phyloP scores from a whole-genome alignment of 495 filamentous ascomycete genomes.

The Articulospora tetracladia region DNA sequence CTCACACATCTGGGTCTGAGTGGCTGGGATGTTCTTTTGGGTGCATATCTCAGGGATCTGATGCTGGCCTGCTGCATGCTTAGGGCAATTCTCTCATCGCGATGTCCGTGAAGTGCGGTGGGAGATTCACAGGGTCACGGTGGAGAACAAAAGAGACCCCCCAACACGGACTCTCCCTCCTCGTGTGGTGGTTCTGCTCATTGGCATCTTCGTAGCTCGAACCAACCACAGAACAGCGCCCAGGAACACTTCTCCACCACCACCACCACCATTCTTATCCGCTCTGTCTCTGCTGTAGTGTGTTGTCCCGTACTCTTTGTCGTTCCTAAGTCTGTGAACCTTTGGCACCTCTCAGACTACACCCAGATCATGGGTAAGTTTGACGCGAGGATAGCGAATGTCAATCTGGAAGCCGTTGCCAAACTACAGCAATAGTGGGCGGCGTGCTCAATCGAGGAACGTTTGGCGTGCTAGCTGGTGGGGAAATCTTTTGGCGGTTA shows the following conservation, averaged over 20 bases:
- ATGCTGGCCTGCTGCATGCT: slow-evolving; percentile 7
- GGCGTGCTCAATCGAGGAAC: neutral
- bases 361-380: neutral
- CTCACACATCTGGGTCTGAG: slow-evolving; percentile 1
- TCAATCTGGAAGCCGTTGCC: neutral
- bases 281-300: neutral
- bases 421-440: neutral
- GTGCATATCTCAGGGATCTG: slow-evolving; percentile 12
- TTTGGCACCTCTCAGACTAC: neutral
- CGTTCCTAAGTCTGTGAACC: neutral
- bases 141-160: neutral
- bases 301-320: neutral
- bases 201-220: neutral
- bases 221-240: neutral
- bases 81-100: slow-evolving; percentile 15
- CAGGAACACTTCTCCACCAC: neutral
- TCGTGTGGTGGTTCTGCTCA: neutral
- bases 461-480: neutral
- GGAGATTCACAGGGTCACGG: neutral
- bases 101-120: slow-evolving; percentile 15
- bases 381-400: neutral
- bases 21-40: slow-evolving; percentile 12
- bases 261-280: neutral
- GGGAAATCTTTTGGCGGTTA: neutral
- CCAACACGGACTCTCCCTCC: neutral